phyloP scores from a whole-genome alignment of 2,329 filamentous ascomycete species.

The Xylariaceae sp. region DNA sequence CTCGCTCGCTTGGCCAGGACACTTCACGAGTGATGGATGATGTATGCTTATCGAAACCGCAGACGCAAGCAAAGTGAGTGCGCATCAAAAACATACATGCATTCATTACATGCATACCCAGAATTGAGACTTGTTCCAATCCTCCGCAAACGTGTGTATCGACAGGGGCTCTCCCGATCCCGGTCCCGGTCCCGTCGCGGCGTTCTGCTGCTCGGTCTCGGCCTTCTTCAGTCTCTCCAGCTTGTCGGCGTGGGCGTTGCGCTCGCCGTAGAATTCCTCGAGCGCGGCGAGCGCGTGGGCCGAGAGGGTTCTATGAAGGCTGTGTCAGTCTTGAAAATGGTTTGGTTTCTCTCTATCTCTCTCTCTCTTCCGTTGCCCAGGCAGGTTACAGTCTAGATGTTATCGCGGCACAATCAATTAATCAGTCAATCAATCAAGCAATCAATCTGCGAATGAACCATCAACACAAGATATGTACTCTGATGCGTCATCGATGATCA shows the following conservation, averaged over 20 bases:
- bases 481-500: background rate
- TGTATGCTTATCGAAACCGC: too few species aligned
- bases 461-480: background rate
- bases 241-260: conserved; percentile 65
- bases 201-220: conserved; percentile 60
- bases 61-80: too few species aligned
- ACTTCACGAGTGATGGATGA: too few species aligned
- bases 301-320: conserved; percentile 59
- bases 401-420: too few species aligned
- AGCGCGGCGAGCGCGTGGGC: conserved; percentile 68
- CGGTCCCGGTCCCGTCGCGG: background rate
- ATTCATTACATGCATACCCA: conserved; percentile 63
- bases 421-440: too few species aligned
- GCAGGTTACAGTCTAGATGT: background rate
- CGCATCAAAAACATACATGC: background rate
- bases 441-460: too few species aligned
- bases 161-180: conserved; percentile 39
- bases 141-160: conserved; percentile 75
- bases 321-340: background rate
- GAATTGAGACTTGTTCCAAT: conserved; percentile 85
- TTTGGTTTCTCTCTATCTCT: background rate
- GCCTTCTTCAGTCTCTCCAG: conserved; percentile 70
- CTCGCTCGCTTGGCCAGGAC: background rate
- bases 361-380: background rate
- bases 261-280: conserved; percentile 73